phyloP scores from a whole-genome alignment of 305 asterid genomes.

The Striga hermonthica region DNA sequence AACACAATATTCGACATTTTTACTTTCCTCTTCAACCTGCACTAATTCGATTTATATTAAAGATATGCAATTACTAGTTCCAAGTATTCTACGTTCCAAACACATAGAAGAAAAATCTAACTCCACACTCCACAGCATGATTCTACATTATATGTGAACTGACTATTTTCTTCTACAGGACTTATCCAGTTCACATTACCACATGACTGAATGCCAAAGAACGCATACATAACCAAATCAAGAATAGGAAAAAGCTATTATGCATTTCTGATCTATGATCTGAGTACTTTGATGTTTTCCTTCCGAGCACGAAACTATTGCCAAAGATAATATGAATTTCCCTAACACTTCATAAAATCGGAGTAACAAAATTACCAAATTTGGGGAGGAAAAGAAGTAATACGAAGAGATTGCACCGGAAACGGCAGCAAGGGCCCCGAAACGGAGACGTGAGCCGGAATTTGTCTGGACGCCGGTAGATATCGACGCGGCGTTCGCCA shows the following conservation, averaged over 20 bases:
- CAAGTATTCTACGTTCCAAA: not conserved
- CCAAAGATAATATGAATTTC: not conserved
- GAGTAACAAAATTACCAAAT: conserved; percentile 49
- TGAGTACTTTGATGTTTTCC: no score
- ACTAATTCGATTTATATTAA: no score
- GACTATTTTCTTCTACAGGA: no score
- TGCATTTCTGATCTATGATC: no score
- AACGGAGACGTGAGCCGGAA: conserved; percentile 47
- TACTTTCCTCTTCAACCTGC: no score
- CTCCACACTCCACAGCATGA: not conserved
- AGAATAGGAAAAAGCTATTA: no score
- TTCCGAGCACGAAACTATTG: not conserved
- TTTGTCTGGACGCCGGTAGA: conserved; percentile 45
- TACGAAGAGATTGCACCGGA: conserved; percentile 72
- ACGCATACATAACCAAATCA: no score
- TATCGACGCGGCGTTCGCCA: conserved; percentile 60
- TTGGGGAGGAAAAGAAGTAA: conserved; percentile 49
- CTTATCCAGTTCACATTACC: no score
- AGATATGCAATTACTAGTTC: no score
- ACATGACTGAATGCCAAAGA: no score
- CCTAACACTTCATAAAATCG: conserved; percentile 18
- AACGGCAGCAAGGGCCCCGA: conserved; percentile 76
- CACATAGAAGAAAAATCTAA: not conserved
- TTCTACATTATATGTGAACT: not conserved
- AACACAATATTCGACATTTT: no score